Conservation (phyloP, 169 alveolate species). For the Plasmodium reichenowi region DNA sequence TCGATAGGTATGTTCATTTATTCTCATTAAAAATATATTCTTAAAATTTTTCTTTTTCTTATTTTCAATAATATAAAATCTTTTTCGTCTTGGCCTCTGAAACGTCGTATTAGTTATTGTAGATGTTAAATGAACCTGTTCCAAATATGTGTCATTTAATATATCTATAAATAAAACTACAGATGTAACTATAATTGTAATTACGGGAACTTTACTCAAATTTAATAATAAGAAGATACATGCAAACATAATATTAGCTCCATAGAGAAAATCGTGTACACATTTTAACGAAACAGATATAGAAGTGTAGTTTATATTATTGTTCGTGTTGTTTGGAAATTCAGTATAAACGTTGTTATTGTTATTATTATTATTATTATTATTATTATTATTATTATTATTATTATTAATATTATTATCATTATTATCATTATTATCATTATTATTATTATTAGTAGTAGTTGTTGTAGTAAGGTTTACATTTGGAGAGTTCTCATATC, state of each 20-base stretch:
- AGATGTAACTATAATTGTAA: conserved; percentile 30
- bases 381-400: neutral
- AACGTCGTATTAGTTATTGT: neutral
- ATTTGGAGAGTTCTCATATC: neutral
- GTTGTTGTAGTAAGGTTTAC: too few relatives aligned
- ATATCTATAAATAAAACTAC: conserved; percentile 61
- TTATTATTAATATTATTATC: neutral
- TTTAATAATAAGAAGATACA: conserved; percentile 48
- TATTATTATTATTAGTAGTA: neutral
- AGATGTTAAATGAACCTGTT: conserved; percentile 28
- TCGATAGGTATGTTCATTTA: conserved; percentile 69
- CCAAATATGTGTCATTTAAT: conserved; percentile 60
- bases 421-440: neutral
- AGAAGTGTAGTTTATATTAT: conserved; percentile 3
- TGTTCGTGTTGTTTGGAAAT: neutral
- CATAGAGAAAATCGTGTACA: conserved; percentile 42
- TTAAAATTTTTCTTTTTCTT: conserved; percentile 45
- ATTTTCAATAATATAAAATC: conserved; percentile 61
- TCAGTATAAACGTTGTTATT: neutral
- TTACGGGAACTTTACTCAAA: conserved; percentile 42
- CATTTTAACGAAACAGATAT: conserved; percentile 11
- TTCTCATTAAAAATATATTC: conserved; percentile 17
- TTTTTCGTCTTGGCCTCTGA: conserved; percentile 17
- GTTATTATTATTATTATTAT: neutral
- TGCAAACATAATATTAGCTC: conserved; percentile 36